These are phyloP conservation scores for Pascua sp. DNA, from an alignment of 1,284 basidiomycete genomes.

Conservation along the genomic window DNA sequence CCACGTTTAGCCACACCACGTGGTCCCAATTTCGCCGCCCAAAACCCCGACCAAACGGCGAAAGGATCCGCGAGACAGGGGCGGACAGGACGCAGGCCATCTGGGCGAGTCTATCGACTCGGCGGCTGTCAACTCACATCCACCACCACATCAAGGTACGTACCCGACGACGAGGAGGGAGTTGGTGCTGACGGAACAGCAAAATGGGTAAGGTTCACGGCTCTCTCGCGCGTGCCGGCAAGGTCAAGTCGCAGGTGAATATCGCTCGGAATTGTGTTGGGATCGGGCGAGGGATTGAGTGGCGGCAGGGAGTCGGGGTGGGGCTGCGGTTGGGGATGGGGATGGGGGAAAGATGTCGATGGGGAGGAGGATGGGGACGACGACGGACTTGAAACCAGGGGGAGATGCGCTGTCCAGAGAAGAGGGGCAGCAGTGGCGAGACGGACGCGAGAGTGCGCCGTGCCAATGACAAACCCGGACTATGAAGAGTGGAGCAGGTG, in stretches of 20 bases:
- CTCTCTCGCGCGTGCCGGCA: constrained; percentile 98
- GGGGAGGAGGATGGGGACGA: background rate
- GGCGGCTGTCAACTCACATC: background rate
- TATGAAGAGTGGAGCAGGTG: background rate
- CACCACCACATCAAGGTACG: constrained; percentile 14
- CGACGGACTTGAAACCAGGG: no score
- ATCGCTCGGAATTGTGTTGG: no score
- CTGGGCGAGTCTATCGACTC: background rate
- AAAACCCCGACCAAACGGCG: background rate
- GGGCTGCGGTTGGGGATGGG: background rate
- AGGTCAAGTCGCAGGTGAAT: constrained; percentile 86
- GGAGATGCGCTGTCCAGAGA: background rate
- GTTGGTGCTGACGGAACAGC: constrained; percentile 19
- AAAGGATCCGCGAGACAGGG: background rate
- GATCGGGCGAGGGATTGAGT: background rate
- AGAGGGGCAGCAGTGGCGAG: background rate
- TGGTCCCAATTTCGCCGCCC: background rate
- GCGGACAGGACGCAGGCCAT: no score
- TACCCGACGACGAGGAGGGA: background rate
- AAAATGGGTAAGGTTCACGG: constrained; percentile 80
- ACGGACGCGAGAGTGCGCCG: background rate
- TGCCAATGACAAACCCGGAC: background rate
- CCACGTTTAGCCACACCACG: background rate
- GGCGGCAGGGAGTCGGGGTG: background rate
- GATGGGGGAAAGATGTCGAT: background rate